phyloP scores from a whole-genome alignment of 371 early-diverging fungal genomes.

The Circinella umbellata region DNA sequence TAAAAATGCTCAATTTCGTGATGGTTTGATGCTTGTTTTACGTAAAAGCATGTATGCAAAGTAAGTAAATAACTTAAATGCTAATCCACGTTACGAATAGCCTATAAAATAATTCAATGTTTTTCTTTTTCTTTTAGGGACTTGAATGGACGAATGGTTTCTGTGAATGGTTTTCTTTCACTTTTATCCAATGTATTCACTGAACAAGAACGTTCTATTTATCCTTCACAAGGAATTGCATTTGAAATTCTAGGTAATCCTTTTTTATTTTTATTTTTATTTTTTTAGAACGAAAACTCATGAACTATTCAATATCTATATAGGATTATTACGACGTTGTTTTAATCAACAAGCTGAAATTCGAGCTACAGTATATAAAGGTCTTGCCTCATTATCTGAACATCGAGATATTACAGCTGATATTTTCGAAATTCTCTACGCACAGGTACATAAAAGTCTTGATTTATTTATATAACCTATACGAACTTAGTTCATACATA shows the following conservation, averaged over 20 bases:
- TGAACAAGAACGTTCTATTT: conserved; percentile 9
- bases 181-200: conserved; percentile 37
- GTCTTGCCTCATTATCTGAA: conserved; percentile 48
- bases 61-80: too few relatives aligned
- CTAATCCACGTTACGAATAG: too few relatives aligned
- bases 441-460: conserved; percentile 41
- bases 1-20: conserved; percentile 54
- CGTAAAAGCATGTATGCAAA: conserved; percentile 68
- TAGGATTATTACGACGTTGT: conserved; percentile 63
- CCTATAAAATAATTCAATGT: too few relatives aligned
- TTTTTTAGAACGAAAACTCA: background rate
- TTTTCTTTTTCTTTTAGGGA: conserved; percentile 36
- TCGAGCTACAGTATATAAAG: conserved; percentile 52
- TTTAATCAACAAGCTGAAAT: conserved; percentile 64
- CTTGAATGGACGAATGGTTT: conserved; percentile 59
- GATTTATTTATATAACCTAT: too few relatives aligned
- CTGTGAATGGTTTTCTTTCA: conserved; percentile 61
- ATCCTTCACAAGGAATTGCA: conserved; percentile 27
- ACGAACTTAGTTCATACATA: too few relatives aligned
- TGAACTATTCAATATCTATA: too few relatives aligned
- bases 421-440: conserved; percentile 57
- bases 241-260: conserved; percentile 52
- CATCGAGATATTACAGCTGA: conserved; percentile 39
- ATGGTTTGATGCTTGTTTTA: conserved; percentile 61
- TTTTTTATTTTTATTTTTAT: too few relatives aligned